Evolutionary conservation across 2,329 filamentous ascomycete genomes (phyloP).

Genomic region (Cladobotryum protrusum): DNA sequence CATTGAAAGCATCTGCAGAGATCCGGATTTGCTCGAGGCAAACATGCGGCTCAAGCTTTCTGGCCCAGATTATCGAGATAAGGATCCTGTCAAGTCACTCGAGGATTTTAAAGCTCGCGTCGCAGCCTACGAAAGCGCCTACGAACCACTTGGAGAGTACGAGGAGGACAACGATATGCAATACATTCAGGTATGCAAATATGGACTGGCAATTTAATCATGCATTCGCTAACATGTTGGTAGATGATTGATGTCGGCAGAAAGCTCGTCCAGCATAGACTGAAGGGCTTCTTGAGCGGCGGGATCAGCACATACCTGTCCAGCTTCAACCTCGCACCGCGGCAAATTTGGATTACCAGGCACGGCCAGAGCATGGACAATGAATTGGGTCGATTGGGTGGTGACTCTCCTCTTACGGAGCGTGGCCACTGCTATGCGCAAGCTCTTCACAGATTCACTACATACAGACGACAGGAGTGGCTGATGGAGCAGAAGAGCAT

Average conservation of each 20-base stretch:
- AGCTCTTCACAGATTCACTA: conserved; percentile 78
- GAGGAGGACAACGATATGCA: conserved; percentile 89
- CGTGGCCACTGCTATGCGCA: conserved; percentile 74
- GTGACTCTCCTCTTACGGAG: conserved; percentile 77
- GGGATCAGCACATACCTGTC: conserved; percentile 92
- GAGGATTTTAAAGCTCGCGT: conserved; percentile 91
- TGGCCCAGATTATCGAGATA: conserved; percentile 91
- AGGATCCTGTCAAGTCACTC: conserved; percentile 79
- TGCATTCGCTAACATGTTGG: conserved; percentile 20
- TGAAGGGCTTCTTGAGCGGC: conserved; percentile 85
- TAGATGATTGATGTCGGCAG: conserved; percentile 94
- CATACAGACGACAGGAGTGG: conserved; percentile 73
- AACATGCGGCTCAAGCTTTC: conserved; percentile 97
- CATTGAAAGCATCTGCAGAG: conserved; percentile 88
- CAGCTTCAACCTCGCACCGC: conserved; percentile 91
- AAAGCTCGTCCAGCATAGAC: conserved; percentile 85
- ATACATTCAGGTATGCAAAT: conserved; percentile 65
- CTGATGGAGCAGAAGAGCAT: conserved; percentile 75
- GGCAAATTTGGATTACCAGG: conserved; percentile 96
- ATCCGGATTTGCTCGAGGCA: conserved; percentile 77
- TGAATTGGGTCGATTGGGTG: conserved; percentile 78
- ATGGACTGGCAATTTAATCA: background rate
- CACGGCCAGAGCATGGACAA: conserved; percentile 93
- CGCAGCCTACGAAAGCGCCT: conserved; percentile 87
- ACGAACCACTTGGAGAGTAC: conserved; percentile 81